phyloP scores from a whole-genome alignment of 2,329 filamentous ascomycete species.

The Fusarium subglutinans region DNA sequence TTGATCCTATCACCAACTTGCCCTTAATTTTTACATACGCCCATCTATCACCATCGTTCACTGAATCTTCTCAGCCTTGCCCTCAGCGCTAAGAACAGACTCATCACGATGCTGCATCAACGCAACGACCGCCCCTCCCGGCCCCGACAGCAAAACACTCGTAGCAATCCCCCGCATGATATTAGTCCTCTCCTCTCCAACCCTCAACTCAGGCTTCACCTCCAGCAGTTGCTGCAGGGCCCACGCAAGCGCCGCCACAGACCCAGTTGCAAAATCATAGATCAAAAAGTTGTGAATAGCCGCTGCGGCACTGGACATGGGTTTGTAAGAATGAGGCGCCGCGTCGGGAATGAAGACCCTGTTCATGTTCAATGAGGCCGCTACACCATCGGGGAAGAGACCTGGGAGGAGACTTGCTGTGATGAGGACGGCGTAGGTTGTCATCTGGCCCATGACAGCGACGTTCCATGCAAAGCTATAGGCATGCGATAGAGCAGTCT shows the following conservation, averaged over 20 bases:
- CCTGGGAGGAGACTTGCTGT: slow-evolving; percentile 13
- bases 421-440: slow-evolving; percentile 26
- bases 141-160: slow-evolving; percentile 36
- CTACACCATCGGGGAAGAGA: slow-evolving; percentile 30
- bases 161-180: slow-evolving; percentile 27
- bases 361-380: slow-evolving; percentile 8
- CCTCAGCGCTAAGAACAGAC: slow-evolving; percentile 34
- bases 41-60: not conserved
- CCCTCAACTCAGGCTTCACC: slow-evolving; percentile 21
- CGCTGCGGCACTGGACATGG: slow-evolving; percentile 26
- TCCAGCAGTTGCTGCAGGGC: slow-evolving; percentile 24
- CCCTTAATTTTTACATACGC: not conserved
- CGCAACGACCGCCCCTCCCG: slow-evolving; percentile 37
- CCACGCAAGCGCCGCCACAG: slow-evolving; percentile 31
- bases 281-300: slow-evolving; percentile 38
- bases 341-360: slow-evolving; percentile 35
- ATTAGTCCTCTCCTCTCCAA: slow-evolving; percentile 28
- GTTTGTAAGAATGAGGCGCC: slow-evolving; percentile 20
- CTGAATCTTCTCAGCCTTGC: slow-evolving; percentile 35
- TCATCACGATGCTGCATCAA: slow-evolving; percentile 42
- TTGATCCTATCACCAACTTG: not conserved
- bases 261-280: slow-evolving; percentile 40
- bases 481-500: slow-evolving; percentile 30
- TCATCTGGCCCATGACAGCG: slow-evolving; percentile 37
- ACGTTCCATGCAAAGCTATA: slow-evolving; percentile 42